Base-by-base conservation (phyloP, 2,329 filamentous ascomycete genomes). In the Fusarium foetens region DNA sequence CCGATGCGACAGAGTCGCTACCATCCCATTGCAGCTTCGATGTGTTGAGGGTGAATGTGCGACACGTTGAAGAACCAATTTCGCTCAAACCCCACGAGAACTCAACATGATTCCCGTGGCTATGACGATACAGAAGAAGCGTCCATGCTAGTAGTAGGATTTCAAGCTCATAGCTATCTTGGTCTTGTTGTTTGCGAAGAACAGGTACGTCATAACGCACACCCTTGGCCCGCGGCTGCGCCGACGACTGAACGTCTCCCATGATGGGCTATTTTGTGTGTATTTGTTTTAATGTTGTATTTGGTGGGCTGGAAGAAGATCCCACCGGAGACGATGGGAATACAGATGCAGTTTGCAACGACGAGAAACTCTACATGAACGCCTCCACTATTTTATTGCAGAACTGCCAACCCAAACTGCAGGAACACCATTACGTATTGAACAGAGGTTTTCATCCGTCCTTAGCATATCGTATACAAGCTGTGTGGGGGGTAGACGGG, bases 351-450 rank as follows among this genome's bases (percentile, higher is more conserved):
- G 49, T 41, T 38, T 21, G 48, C 43, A 59, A 59, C 36, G 54
- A 46, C 25, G 27, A 69, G 52, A 62, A 55, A 46, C 38, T 66
- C 60, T 57, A 64, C 72, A 76, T 73, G 35, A 70, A 73, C 41
- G 29, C 66, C 66, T 72, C 70, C 70, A 72, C 70, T 73, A 39
- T 70, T 70, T 66, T 59, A 62, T 67, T 59, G n/a, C 23, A 73
- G 52, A 36, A 58, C 48, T 39, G 27, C 36, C 45, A 62, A 16
- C 21, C 46, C 31, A 25, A 39, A 42, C 66, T 49, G 53, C 65
- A 75, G 59, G 58, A 74, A 67, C 68, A 54, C 36, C 53, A 76
- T 76, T 75, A 76, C 72, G 74, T 76, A 76, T 71, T 49, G 51
- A 39, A 53, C 38, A 52, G 54, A 54, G n/a, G 38, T 38, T 55